phyloP scores from a whole-genome alignment of 2,329 filamentous ascomycete genomes.

The Penicillium sp. region DNA sequence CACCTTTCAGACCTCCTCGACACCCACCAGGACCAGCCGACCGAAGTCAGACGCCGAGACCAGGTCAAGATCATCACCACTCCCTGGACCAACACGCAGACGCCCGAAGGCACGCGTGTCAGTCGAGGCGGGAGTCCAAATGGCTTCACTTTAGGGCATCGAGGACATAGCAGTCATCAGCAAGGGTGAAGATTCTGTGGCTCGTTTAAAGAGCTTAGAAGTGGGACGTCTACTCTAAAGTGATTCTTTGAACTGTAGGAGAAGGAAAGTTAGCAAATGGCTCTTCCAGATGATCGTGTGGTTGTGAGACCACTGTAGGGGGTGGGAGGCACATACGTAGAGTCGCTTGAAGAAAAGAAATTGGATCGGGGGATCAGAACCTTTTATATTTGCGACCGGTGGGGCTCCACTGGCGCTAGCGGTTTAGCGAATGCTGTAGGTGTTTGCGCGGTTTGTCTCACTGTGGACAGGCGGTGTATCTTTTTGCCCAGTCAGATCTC shows the following conservation, averaged over 20 bases:
- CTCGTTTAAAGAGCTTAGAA: constrained; percentile 91
- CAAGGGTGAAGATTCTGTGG: constrained; percentile 91
- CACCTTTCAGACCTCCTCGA: constrained; percentile 89
- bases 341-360: constrained; percentile 48
- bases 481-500: neutral
- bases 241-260: constrained; percentile 71
- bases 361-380: constrained; percentile 22
- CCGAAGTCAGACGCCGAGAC: constrained; percentile 72
- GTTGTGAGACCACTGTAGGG: constrained; percentile 26
- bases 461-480: neutral
- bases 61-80: constrained; percentile 95
- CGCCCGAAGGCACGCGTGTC: constrained; percentile 34
- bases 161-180: constrained; percentile 88
- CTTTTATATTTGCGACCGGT: constrained; percentile 35
- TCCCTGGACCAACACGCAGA: constrained; percentile 68
- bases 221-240: constrained; percentile 95
- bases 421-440: constrained; percentile 38
- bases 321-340: constrained; percentile 43
- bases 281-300: constrained; percentile 18
- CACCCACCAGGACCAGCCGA: constrained; percentile 77
- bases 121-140: constrained; percentile 55
- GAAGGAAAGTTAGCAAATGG: constrained; percentile 29
- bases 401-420: constrained; percentile 19
- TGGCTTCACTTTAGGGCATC: constrained; percentile 84
- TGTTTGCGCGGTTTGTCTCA: constrained; percentile 17